These are phyloP conservation scores for Mrakia hoshinonis DNA, from an alignment of 768 basidiomycete genomes.

Conservation along the genomic window DNA sequence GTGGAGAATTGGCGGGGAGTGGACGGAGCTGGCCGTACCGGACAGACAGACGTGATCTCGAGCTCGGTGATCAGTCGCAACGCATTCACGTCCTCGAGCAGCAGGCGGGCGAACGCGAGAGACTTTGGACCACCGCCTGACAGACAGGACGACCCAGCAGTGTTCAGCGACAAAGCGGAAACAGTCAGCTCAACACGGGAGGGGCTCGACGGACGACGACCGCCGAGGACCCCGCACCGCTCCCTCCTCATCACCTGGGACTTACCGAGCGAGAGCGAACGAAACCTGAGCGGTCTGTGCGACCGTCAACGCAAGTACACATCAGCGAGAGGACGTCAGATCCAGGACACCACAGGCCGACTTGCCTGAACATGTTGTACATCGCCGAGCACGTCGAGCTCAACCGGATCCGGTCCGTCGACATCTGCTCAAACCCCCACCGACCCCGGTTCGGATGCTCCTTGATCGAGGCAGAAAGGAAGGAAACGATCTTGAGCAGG, in stretches of 20 bases:
- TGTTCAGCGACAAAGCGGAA: background rate
- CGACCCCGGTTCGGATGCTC: background rate
- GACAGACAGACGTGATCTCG: constrained; percentile 1
- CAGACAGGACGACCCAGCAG: no score
- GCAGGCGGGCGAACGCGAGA: background rate
- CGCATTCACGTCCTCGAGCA: background rate
- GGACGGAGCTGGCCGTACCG: background rate
- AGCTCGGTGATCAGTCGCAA: background rate
- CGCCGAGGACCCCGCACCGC: no score
- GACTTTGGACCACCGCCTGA: background rate
- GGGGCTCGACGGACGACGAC: no score
- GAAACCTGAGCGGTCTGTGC: background rate
- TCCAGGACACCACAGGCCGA: background rate
- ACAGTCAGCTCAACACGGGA: no score
- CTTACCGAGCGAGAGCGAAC: background rate
- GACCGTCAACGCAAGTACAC: background rate
- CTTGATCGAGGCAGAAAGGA: background rate
- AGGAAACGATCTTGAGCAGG: background rate
- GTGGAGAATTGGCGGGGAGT: background rate
- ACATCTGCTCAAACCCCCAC: background rate
- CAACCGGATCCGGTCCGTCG: background rate
- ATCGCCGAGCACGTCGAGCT: background rate
- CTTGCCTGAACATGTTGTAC: background rate
- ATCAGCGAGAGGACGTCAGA: background rate
- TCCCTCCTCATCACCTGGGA: no score